Conservation (phyloP, 108 stramenopile species). For the Tribonema minus region DNA sequence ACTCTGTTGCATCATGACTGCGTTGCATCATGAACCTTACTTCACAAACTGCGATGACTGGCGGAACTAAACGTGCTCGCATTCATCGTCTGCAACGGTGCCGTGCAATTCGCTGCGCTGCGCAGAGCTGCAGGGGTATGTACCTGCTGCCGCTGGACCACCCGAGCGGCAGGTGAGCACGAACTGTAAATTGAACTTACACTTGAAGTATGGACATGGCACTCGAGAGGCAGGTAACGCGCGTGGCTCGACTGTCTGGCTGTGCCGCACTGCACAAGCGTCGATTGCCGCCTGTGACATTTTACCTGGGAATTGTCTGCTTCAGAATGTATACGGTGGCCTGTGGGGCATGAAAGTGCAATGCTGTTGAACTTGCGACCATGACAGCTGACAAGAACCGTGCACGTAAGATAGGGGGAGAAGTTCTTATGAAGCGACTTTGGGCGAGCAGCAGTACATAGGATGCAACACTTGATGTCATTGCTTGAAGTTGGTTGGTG, state of each 20-base stretch:
- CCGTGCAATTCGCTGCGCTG: neutral
- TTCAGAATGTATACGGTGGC: neutral
- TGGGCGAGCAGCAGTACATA: too few species aligned
- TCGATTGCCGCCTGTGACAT: neutral
- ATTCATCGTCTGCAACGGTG: too few species aligned
- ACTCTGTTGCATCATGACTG: neutral
- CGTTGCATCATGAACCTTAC: neutral
- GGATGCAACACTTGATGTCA: too few species aligned
- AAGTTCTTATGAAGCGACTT: too few species aligned
- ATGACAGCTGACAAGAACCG: too few species aligned
- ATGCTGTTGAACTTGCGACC: too few species aligned
- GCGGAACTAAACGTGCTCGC: neutral
- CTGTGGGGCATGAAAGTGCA: neutral
- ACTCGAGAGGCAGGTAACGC: too few species aligned
- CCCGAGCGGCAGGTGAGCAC: constrained; percentile 61
- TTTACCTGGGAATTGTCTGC: neutral
- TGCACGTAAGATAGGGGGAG: too few species aligned
- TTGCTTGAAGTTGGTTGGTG: too few species aligned
- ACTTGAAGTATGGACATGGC: too few species aligned
- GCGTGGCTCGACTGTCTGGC: neutral
- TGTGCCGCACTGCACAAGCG: neutral
- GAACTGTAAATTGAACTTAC: too few species aligned
- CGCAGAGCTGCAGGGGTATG: constrained; percentile 72
- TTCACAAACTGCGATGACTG: neutral
- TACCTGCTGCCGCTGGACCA: constrained; percentile 72